Evolutionary conservation across 345 rosid species (phyloP).

Genomic region (Limnanthes douglasii): DNA sequence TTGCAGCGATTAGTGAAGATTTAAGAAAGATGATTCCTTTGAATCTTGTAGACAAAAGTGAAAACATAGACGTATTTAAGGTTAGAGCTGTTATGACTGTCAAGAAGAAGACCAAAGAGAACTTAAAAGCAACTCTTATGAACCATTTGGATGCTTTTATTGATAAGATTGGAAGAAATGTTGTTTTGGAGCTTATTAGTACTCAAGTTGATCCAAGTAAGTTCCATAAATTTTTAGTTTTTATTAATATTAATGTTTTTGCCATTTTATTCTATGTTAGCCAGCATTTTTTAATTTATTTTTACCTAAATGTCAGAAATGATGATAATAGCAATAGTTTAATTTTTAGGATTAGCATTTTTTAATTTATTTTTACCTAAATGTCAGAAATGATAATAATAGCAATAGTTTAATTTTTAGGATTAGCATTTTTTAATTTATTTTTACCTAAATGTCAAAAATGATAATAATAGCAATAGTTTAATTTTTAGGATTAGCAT

Average conservation of each 20-base stretch:
- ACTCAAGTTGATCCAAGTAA: conserved; percentile 83
- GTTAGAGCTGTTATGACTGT: conserved; percentile 68
- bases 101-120: conserved; percentile 71
- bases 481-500: too few species aligned
- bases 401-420: too few species aligned
- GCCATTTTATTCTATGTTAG: too few species aligned
- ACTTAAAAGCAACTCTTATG: conserved; percentile 52
- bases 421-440: too few species aligned
- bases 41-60: conserved; percentile 6
- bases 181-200: conserved; percentile 74
- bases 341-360: too few species aligned
- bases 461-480: too few species aligned
- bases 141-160: conserved; percentile 61
- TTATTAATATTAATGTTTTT: neutral
- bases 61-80: conserved; percentile 39
- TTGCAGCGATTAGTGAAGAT: conserved; percentile 65
- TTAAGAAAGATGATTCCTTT: conserved; percentile 26
- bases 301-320: too few species aligned
- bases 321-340: too few species aligned
- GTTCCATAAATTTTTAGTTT: conserved; percentile 4
- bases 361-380: too few species aligned
- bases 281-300: too few species aligned
- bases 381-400: too few species aligned
- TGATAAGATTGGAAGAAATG: conserved; percentile 71
- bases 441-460: too few species aligned